Conservation (phyloP, 805 yeast species). For the Candida andamanensis region DNA sequence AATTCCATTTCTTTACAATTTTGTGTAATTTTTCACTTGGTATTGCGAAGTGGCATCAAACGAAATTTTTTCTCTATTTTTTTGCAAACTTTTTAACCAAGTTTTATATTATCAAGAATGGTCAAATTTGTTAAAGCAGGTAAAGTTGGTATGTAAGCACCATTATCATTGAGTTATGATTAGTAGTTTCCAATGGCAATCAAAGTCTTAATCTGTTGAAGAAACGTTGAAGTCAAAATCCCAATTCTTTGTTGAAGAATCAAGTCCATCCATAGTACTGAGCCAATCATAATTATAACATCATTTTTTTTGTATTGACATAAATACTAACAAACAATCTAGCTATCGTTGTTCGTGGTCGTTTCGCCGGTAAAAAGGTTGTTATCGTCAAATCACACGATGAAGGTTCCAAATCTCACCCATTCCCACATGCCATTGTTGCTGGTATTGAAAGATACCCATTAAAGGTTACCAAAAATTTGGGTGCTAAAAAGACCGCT, state of each 20-base stretch:
- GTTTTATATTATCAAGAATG: slow-evolving; percentile 46
- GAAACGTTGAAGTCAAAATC: too few relatives aligned
- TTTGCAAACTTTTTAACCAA: slow-evolving; percentile 8
- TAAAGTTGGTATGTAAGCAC: slow-evolving; percentile 85
- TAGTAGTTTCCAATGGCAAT: too few relatives aligned
- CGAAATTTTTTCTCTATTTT: slow-evolving; percentile 12
- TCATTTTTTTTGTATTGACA: too few relatives aligned
- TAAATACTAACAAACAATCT: too few relatives aligned
- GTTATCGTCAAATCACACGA: slow-evolving; percentile 98
- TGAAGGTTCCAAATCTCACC: slow-evolving; percentile 98
- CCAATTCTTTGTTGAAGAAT: too few relatives aligned
- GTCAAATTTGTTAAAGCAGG: slow-evolving; percentile 99
- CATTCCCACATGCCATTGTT: slow-evolving; percentile 98
- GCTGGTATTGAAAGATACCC: slow-evolving; percentile 99
- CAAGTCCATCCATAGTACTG: too few relatives aligned
- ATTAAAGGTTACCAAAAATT: slow-evolving; percentile 89
- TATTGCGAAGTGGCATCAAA: slow-evolving; percentile 1
- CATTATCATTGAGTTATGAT: too few relatives aligned
- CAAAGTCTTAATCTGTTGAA: too few relatives aligned
- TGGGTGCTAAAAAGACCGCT: slow-evolving; percentile 94
- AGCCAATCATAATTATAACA: too few relatives aligned
- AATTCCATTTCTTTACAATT: slow-evolving; percentile 3
- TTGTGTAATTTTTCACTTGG: slow-evolving; percentile 10
- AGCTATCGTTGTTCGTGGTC: slow-evolving; percentile 99
- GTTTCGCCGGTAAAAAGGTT: slow-evolving; percentile 99